Conservation (phyloP, 768 basidiomycete genomes). For the Leccinum ochraceum region DNA sequence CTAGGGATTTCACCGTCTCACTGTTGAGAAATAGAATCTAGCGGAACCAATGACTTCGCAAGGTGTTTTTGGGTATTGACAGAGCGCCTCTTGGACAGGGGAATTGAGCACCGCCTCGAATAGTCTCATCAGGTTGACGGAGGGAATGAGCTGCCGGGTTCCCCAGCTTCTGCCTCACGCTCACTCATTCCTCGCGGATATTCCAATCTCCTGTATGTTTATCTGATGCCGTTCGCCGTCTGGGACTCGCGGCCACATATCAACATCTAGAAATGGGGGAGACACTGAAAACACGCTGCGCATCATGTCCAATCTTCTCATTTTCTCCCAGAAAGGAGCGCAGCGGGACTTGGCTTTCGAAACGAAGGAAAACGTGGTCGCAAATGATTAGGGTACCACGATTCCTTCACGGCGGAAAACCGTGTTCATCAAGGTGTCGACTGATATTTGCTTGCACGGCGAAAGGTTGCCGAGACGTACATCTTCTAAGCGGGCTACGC, state of each 20-base stretch:
- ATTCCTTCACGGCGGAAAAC: slow-evolving; percentile 51
- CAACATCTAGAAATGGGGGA: slow-evolving; percentile 42
- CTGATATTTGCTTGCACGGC: slow-evolving; percentile 49
- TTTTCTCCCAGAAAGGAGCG: slow-evolving; percentile 49
- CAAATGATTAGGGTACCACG: slow-evolving; percentile 19
- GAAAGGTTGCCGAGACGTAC: slow-evolving; percentile 62
- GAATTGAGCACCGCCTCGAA: slow-evolving; percentile 70
- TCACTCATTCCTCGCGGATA: slow-evolving; percentile 29
- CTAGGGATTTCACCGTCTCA: slow-evolving; percentile 52
- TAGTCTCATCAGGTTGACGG: slow-evolving; percentile 46
- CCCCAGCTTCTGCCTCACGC: slow-evolving; percentile 36
- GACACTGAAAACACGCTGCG: slow-evolving; percentile 63
- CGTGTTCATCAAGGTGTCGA: slow-evolving; percentile 56
- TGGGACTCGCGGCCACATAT: slow-evolving; percentile 65
- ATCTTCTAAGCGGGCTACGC: slow-evolving; percentile 43
- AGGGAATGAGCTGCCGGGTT: slow-evolving; percentile 47
- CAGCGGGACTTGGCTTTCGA: slow-evolving; percentile 43
- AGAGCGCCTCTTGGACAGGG: slow-evolving; percentile 44
- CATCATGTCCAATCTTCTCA: slow-evolving; percentile 76
- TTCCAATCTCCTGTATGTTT: slow-evolving; percentile 67
- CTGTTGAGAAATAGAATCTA: slow-evolving; percentile 63
- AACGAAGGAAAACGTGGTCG: slow-evolving; percentile 24
- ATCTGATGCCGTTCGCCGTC: slow-evolving; percentile 70
- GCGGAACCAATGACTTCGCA: slow-evolving; percentile 86
- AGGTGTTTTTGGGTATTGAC: slow-evolving; percentile 68